Evolutionary conservation across 495 filamentous ascomycete species (phyloP).

Genomic region (Neurospora sp.): DNA sequence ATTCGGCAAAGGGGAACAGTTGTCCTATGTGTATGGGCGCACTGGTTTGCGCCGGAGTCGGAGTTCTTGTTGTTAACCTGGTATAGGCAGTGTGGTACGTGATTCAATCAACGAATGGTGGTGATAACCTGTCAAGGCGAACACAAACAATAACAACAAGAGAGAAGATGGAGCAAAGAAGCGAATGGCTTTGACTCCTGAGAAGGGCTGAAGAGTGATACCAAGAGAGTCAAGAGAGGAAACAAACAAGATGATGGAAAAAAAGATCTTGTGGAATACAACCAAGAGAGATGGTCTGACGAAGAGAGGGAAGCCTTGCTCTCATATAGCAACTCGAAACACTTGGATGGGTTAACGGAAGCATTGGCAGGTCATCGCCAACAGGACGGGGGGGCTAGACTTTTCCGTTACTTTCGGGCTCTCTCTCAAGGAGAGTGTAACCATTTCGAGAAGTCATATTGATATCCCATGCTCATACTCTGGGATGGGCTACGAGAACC

Average conservation of each 20-base stretch:
- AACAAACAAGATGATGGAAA: not conserved
- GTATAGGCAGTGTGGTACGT: not conserved
- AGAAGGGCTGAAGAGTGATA: not conserved
- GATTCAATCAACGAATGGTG: slow-evolving; percentile 16
- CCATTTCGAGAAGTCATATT: not conserved
- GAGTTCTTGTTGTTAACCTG: not conserved
- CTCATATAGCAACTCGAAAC: slow-evolving; percentile 10
- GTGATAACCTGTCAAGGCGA: slow-evolving; percentile 1
- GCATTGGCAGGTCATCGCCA: not conserved
- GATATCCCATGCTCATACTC: not conserved
- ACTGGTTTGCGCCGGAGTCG: not conserved
- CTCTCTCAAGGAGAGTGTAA: not conserved
- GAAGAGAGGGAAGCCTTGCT: slow-evolving; percentile 1
- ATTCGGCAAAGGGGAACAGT: slow-evolving; percentile 10
- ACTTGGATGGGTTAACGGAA: not conserved
- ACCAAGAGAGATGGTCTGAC: not conserved
- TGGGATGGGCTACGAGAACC: not conserved
- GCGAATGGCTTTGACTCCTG: slow-evolving; percentile 46
- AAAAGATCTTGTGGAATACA: not conserved
- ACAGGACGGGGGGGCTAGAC: not conserved
- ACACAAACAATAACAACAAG: slow-evolving; percentile 14
- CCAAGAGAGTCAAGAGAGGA: not conserved
- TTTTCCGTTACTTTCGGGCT: not conserved
- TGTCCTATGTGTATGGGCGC: not conserved
- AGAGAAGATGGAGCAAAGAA: slow-evolving; percentile 38